phyloP scores from a whole-genome alignment of 352 stramenopile species.

The Discostella stelligera region DNA sequence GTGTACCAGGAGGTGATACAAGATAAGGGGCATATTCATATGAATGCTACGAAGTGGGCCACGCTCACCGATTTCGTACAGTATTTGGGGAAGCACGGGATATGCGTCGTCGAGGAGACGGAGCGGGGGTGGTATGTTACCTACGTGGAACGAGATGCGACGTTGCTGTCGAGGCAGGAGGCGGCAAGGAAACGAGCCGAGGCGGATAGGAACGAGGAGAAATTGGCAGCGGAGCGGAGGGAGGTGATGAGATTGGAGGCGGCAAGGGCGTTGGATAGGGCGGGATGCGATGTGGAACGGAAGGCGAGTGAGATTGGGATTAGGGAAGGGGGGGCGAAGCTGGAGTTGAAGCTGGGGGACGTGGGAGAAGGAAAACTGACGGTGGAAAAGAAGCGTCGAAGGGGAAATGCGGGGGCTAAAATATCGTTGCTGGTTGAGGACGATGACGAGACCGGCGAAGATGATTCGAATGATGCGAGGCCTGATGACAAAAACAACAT shows the following conservation, averaged over 20 bases:
- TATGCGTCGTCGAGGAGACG: slow-evolving; percentile 96
- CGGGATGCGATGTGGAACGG: slow-evolving; percentile 50
- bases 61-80: slow-evolving; percentile 96
- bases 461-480: slow-evolving; percentile 10
- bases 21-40: slow-evolving; percentile 98
- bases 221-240: slow-evolving; percentile 48
- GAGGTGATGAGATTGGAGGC: slow-evolving; percentile 71
- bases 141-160: slow-evolving; percentile 92
- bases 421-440: slow-evolving; percentile 62
- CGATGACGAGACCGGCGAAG: slow-evolving; percentile 49
- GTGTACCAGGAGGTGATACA: slow-evolving; percentile 99
- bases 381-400: slow-evolving; percentile 41
- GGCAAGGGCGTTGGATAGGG: slow-evolving; percentile 64
- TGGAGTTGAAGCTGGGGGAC: slow-evolving; percentile 43
- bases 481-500: not conserved
- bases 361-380: not conserved
- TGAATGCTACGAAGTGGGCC: slow-evolving; percentile 98
- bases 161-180: slow-evolving; percentile 87
- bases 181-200: slow-evolving; percentile 55
- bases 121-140: slow-evolving; percentile 97
- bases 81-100: slow-evolving; percentile 96
- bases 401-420: slow-evolving; percentile 26
- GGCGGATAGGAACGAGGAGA: slow-evolving; percentile 59
- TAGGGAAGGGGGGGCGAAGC: slow-evolving; percentile 56
- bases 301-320: slow-evolving; percentile 87